Evolutionary conservation across 2,329 filamentous ascomycete genomes (phyloP).

Genomic region (Mycosphaerelloides madeirae): DNA sequence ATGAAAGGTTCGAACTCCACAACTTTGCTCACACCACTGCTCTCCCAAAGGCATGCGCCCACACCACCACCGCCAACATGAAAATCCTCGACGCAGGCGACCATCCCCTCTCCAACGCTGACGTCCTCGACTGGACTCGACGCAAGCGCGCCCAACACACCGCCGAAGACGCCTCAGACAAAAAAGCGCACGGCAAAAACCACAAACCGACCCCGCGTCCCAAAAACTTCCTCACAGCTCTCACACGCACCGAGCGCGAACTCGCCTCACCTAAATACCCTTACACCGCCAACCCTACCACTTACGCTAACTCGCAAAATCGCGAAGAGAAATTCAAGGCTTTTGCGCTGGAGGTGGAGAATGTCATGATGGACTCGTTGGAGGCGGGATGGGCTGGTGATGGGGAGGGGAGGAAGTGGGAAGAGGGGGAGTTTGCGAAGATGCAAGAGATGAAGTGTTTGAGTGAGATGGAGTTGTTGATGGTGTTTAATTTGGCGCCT

Average conservation of each 20-base stretch:
- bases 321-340: constrained; percentile 20
- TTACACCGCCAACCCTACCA: constrained; percentile 25
- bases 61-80: constrained; percentile 15
- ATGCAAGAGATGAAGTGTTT: constrained; percentile 31
- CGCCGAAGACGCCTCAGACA: constrained; percentile 28
- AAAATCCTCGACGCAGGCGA: constrained; percentile 35
- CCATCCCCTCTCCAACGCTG: constrained; percentile 32
- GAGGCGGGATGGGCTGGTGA: constrained; percentile 25
- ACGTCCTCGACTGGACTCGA: constrained; percentile 32
- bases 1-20: no score
- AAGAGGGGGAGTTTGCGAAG: constrained; percentile 24
- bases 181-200: constrained; percentile 12
- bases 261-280: constrained; percentile 25
- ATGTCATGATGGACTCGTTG: constrained; percentile 24
- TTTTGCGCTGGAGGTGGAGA: constrained; percentile 22
- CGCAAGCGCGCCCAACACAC: constrained; percentile 29
- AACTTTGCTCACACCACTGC: not conserved
- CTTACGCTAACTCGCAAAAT: constrained; percentile 20
- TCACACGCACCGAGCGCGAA: constrained; percentile 30
- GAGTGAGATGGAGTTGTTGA: constrained; percentile 32
- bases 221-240: constrained; percentile 28
- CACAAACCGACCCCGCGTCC: constrained; percentile 23
- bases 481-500: constrained; percentile 33
- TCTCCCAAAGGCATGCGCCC: not conserved
- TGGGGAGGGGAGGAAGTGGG: constrained; percentile 20